Conservation (phyloP, 495 filamentous ascomycete species). For the Neurospora africana region DNA sequence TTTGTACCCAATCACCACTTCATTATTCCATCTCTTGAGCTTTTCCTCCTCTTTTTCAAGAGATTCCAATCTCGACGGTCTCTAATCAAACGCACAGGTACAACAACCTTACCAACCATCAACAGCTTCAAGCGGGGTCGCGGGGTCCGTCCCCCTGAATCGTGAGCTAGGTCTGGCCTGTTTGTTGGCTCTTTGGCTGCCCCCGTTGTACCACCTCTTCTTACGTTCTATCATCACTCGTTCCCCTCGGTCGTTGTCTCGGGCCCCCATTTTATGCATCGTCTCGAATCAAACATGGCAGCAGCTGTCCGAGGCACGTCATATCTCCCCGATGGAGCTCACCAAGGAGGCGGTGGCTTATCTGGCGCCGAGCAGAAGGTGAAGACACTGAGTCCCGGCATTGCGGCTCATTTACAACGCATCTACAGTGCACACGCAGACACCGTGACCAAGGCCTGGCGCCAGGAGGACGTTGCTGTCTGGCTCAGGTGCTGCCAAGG, state of each 20-base stretch:
- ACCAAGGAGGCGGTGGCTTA: conserved; percentile 29
- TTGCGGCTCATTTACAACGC: conserved; percentile 26
- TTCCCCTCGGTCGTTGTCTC: neutral
- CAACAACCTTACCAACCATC: neutral
- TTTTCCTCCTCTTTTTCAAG: neutral
- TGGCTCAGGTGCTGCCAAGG: conserved; percentile 30
- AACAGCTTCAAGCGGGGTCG: neutral
- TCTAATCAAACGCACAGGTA: neutral
- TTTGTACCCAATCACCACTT: neutral
- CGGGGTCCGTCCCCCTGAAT: neutral
- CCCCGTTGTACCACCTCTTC: neutral
- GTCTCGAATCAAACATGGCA: conserved; percentile 3
- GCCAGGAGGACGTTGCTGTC: conserved; percentile 22
- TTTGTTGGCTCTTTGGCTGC: neutral
- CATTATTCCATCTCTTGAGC: neutral
- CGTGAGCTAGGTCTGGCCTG: neutral
- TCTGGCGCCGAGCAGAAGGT: conserved; percentile 19
- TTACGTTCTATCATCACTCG: neutral
- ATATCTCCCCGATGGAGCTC: conserved; percentile 15
- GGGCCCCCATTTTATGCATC: neutral
- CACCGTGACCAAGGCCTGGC: conserved; percentile 20
- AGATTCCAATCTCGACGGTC: neutral
- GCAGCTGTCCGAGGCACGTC: neutral
- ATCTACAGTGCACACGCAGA: conserved; percentile 28
- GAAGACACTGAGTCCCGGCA: conserved; percentile 17